Evolutionary conservation across 495 filamentous ascomycete species (phyloP), one percentile per base, ranked within the genome.

Genomic region (Chaetomium fimeti): DNA sequence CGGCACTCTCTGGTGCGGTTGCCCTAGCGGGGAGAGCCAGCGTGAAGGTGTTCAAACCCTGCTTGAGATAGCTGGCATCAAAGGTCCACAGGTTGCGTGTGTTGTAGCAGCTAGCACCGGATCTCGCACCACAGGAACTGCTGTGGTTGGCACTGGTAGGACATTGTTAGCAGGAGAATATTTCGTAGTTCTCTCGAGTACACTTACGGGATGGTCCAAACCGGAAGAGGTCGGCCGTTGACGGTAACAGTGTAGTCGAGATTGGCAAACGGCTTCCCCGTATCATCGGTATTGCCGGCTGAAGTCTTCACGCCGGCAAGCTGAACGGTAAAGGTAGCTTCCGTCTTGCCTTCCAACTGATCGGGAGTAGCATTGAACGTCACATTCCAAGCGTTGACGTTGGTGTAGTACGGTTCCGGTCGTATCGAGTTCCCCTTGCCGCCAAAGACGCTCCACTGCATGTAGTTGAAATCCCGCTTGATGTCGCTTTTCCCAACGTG

Each of bases 391-490:
- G 54, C 12, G 36, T 57, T 57, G n/a, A 57, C 32, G 20, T 57
- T 57, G 54, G n/a, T 42, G 54, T 57, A 57, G 54, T 57, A 40
- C 9, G 54, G 54, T 0, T 57, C n/a, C n/a, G 54, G 29, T 3
- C 54, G 54, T 32, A 57, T 42, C 9, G 25, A 16, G 54, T 57
- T 57, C 0, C 9, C 54, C 8, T 57, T 57, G 7, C 54, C 54
- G 32, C 54, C 54, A 24, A 40, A 57, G 32, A 57, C 54, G 54
- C 54, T 57, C 54, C 54, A 57, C 0, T 57, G 54, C 2, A 57
- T 57, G 22, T 57, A 57, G 54, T 57, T 57, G 54, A 57, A 57
- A 20, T 57, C 54, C n/a, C 32, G 54, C 20, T 8, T 22, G 54
- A 25, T 22, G 32, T 57, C 15, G 54, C 54, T 57, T 3, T n/a